A percentile compares a stretch with the other conserved stretches of the same genome.
phyloP scores from a whole-genome alignment of 768 basidiomycete species.

The Podaxis carcinomalis region DNA sequence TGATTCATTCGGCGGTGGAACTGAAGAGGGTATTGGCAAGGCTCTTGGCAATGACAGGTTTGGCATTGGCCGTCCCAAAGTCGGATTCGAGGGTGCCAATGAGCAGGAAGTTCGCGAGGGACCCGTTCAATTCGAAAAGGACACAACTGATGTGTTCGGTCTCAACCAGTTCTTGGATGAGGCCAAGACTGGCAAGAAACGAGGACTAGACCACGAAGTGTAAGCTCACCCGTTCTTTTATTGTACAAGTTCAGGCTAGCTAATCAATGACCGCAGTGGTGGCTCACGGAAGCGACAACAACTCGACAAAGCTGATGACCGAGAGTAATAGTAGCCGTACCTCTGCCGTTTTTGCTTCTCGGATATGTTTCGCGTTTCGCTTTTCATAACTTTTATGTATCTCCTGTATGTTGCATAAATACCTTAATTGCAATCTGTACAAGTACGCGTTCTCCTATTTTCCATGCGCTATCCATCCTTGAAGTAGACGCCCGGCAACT shows the following conservation, averaged over 20 bases:
- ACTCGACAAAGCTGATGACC: slow-evolving; percentile 52
- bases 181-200: slow-evolving; percentile 92
- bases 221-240: slow-evolving; percentile 29
- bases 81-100: slow-evolving; percentile 89
- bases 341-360: not conserved
- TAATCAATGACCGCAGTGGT: slow-evolving; percentile 29
- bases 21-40: slow-evolving; percentile 89
- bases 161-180: slow-evolving; percentile 96
- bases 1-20: slow-evolving; percentile 91
- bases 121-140: slow-evolving; percentile 98
- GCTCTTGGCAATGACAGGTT: slow-evolving; percentile 94
- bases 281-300: slow-evolving; percentile 67
- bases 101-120: slow-evolving; percentile 86
- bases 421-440: slow-evolving; percentile 10
- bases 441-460: not conserved
- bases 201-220: slow-evolving; percentile 76
- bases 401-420: not conserved
- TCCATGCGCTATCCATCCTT: not conserved
- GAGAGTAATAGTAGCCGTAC: slow-evolving; percentile 22
- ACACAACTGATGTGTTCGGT: slow-evolving; percentile 94
- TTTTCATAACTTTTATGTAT: not conserved
- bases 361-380: not conserved
- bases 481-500: not conserved
- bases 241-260: not conserved
- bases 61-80: slow-evolving; percentile 73